Evolutionary conservation across 495 filamentous ascomycete genomes (phyloP), one percentile per base, ranked within the genome.

Genomic region (Thermochaetoides thermophila): DNA sequence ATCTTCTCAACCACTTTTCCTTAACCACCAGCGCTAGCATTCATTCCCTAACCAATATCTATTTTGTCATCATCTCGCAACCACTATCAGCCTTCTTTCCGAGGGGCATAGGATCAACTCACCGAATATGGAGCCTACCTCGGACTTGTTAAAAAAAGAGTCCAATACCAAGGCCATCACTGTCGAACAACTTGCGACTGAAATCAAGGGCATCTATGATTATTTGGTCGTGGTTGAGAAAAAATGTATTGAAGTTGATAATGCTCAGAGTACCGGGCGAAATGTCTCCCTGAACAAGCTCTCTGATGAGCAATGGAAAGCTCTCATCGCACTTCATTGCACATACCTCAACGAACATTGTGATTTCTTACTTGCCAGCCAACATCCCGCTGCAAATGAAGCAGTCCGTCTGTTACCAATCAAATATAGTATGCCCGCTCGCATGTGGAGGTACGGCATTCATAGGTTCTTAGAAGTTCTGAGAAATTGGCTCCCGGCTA

Each of bases 221-320:
- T 80, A 77, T 0, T 57, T 91, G 2, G 69, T 78, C 3, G 78
- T 81, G 72, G 78, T 84, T 0, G 84, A 91, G 49, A 69, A 69
- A 22, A 84, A 82, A 45, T 84, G 78, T 42, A 76, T 81, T 5
- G 73, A 82, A 19, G 68, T 81, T 9, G 74, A 81, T 50, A 71
- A 67, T n/a, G 53, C 69, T 9, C 69, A 78, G 29, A 63, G 59
- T 1, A 57, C 55, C 6, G 21, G 21, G 1, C 52, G 63, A 18
- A 47, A 34, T 10, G 56, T 56, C 5, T 39, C 60, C 11, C 43
- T 48, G 18, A 52, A 43, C 22, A 47, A 55, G 1, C 55, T 84
- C 2, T 68, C 62, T 29, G 59, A 65, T 29, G 61, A 73, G 21
- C 74, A 84, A 40, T 85, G 76, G 78, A 74, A 81, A 42, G 73